Base-by-base conservation (phyloP, 2,329 filamentous ascomycete species). In the Cercospora nicotianae region DNA sequence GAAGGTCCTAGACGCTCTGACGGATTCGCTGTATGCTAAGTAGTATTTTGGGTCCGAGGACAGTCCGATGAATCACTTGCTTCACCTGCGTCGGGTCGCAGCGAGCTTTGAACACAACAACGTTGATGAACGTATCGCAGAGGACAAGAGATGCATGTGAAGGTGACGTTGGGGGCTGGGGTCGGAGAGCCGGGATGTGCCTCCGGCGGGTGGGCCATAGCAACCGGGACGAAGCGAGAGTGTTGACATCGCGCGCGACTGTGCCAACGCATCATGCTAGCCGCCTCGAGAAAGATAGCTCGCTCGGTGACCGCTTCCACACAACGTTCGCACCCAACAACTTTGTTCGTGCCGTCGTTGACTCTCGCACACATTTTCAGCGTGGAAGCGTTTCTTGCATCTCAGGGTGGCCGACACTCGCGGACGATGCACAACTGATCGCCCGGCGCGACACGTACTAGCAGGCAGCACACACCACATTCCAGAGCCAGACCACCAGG, bases 391-490 rank as follows among this genome's bases (percentile, higher is more conserved):
- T 58, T 58, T 58, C 20, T 53, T 26, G 48, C 48, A 28, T 28
- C 33, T 39, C 45, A 23, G 26, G 53, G 26, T 16, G 5, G 53
- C 18, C 20, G 53, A 58, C 45, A 51, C 18, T 31, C 53, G 53
- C 3, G 53, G 30, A 58, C 13, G 30, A 31, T 58, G 53, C 53
- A 58, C 53, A 26, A 58, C 53, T 58, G 53, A 58, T 58, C 53
- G 53, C 53, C 53, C 53, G 53, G 53, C 53, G 53, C 53, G 53
- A 58, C 53, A 58, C 30, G n/a, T 30, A 58, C 53, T 58, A 30
- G 53, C 26, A 58, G 45, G 53, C 26, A 57, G 45, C 53, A 57
- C 53, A 57, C 53, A 57, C 53, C 53, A 58, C 53, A 58, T 58
- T 58, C 53, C 53, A 58, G 26, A 20, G 45, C 45, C 20, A 39